phyloP scores from a whole-genome alignment of 1,284 basidiomycete genomes.

The Cryptococcus floricola region DNA sequence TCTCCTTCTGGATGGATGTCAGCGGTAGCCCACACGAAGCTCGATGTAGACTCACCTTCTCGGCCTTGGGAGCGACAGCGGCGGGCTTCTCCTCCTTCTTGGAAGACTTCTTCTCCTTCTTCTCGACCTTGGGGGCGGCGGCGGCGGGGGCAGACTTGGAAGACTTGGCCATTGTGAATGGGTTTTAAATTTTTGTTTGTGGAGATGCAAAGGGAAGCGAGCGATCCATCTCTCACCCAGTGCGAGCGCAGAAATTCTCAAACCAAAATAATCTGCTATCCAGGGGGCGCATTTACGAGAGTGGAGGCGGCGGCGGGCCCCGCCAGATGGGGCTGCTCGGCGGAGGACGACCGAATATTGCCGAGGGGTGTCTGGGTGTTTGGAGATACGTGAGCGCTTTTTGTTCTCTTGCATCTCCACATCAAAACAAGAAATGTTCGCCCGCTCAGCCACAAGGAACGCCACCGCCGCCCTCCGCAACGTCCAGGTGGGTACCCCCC shows the following conservation, averaged over 20 bases:
- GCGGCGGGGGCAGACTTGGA: constrained; percentile 48
- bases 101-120: constrained; percentile 48
- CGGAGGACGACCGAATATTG: too few relatives aligned
- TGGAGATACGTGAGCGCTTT: not conserved
- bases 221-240: constrained; percentile 1
- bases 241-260: not conserved
- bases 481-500: constrained; percentile 26
- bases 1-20: constrained; percentile 16
- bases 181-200: constrained; percentile 6
- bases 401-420: constrained; percentile 1
- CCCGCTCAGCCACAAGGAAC: constrained; percentile 26
- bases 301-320: not conserved
- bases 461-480: constrained; percentile 30
- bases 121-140: constrained; percentile 38
- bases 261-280: not conserved
- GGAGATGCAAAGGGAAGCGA: constrained; percentile 4
- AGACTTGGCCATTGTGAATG: constrained; percentile 46
- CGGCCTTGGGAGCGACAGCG: constrained; percentile 17
- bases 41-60: constrained; percentile 17
- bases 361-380: not conserved
- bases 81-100: constrained; percentile 20
- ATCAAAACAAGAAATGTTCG: constrained; percentile 22
- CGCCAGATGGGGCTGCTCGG: too few relatives aligned
- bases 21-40: not conserved
- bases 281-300: not conserved